Conservation (phyloP, 73 alveolate genomes). For the Tetrahymena malaccensis region DNA sequence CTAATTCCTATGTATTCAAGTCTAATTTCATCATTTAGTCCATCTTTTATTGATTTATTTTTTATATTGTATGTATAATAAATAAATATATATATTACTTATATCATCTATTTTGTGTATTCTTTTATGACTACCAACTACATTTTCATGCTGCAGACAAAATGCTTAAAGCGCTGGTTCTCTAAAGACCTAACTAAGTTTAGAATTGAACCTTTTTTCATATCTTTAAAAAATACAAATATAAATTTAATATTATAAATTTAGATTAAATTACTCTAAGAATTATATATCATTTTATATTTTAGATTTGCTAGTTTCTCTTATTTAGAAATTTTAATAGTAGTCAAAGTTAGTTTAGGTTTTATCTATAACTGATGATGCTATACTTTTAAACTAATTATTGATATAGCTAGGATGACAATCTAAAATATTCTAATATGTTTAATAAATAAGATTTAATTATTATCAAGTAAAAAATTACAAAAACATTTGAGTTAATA, state of each 20-base stretch:
- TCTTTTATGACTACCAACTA: not conserved
- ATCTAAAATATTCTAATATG: not conserved
- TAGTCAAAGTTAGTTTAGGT: not conserved
- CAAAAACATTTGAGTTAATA: not conserved
- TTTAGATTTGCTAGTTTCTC: not conserved
- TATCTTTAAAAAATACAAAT: not conserved
- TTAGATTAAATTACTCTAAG: not conserved
- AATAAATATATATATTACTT: not conserved
- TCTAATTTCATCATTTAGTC: not conserved
- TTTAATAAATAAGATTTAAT: too few relatives aligned
- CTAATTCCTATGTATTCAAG: not conserved
- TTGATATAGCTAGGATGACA: not conserved
- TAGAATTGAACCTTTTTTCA: not conserved
- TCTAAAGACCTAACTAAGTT: not conserved
- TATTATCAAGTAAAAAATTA: not conserved
- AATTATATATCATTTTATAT: not conserved
- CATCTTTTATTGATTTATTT: not conserved
- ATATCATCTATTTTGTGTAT: not conserved
- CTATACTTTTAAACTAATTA: not conserved
- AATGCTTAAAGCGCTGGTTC: not conserved
- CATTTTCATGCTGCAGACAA: not conserved
- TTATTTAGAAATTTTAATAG: not conserved
- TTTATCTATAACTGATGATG: not conserved
- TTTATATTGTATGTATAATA: not conserved
- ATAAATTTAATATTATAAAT: too few relatives aligned